Evolutionary conservation across 1,139 yeast genomes (phyloP), one percentile per base, ranked within the genome.

Genomic region (Chernovozyma aurita): DNA sequence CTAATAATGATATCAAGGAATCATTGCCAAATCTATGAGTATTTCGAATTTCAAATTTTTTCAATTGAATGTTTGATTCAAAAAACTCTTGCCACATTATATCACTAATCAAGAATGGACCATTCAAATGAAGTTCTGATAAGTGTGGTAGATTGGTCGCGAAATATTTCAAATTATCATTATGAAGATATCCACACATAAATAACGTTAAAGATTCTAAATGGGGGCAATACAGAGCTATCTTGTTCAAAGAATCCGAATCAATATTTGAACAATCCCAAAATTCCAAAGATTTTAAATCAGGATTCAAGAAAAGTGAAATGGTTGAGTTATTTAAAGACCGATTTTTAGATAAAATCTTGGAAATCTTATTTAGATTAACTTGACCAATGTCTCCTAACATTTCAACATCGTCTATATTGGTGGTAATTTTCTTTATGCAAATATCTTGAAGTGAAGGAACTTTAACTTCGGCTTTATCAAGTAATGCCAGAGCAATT

Each of bases 161-260:
- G 43, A 73, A 77, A 51, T 85, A 83, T 17, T 65, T 54, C 41
- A 92, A 56, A 40, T 85, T 83, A 45, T 82, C 88, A 54, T 85
- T 85, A 48, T 83, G 88, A 28, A 92, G 62, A 48, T 85, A 94
- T 3, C 98, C 98, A 63, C 97, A 92, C 97, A 88, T 90, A 42
- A 79, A 79, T 33, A 92, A 63, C 0, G 83, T 82, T 29, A 92
- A 59, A 2, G 70, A 61, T 45, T 76, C 80, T 3, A 92, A 45
- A 28, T 80, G 68, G 0, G 97, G 96, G 46, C 97, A 85, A 53
- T 63, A 84, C 0, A 95, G 70, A 0, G 90, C 90, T 30, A 92
- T 78, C 46, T 79, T 72, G 46, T 75, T 73, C 40, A 83, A 71
- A 0, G 94, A 75, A 44, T 76, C 83, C 29, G 74, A 70, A 24